Percentiles rank a stretch among this genome's conserved stretches.
Conservation (phyloP, 2,329 filamentous ascomycete genomes). For the Berkeleyomyces basicola region DNA sequence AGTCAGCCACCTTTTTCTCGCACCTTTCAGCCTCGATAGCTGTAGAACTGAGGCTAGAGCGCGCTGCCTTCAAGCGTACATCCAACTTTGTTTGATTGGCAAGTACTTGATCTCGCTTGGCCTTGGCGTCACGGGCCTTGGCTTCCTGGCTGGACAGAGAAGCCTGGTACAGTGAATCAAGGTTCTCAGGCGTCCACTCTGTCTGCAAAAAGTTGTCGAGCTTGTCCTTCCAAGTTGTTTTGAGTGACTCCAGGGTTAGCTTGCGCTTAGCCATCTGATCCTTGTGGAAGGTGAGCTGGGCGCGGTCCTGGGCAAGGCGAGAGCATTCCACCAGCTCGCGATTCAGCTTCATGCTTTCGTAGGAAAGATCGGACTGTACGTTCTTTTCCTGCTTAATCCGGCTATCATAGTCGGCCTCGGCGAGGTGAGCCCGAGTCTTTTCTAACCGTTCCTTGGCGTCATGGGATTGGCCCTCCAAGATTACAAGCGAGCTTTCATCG, state of each 20-base stretch:
- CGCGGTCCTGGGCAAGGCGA: conserved; percentile 63
- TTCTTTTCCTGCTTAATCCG: conserved; percentile 50
- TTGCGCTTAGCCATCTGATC: conserved; percentile 62
- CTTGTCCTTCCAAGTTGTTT: conserved; percentile 54
- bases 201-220: conserved; percentile 46
- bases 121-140: conserved; percentile 46
- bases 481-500: conserved; percentile 70
- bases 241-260: conserved; percentile 61
- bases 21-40: conserved; percentile 44
- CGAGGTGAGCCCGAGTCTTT: conserved; percentile 45
- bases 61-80: conserved; percentile 49
- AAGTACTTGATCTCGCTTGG: conserved; percentile 50
- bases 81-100: conserved; percentile 64
- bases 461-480: conserved; percentile 56
- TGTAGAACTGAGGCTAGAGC: conserved; percentile 48
- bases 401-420: conserved; percentile 49
- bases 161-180: conserved; percentile 56
- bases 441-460: conserved; percentile 49
- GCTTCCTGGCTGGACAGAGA: conserved; percentile 40
- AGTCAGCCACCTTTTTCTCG: conserved; percentile 37
- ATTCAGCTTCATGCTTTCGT: conserved; percentile 53
- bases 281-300: conserved; percentile 66
- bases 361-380: conserved; percentile 52
- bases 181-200: conserved; percentile 50
- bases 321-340: conserved; percentile 74